Base-by-base conservation (phyloP, 2,329 filamentous ascomycete species). In the Apiospora saccharicola region DNA sequence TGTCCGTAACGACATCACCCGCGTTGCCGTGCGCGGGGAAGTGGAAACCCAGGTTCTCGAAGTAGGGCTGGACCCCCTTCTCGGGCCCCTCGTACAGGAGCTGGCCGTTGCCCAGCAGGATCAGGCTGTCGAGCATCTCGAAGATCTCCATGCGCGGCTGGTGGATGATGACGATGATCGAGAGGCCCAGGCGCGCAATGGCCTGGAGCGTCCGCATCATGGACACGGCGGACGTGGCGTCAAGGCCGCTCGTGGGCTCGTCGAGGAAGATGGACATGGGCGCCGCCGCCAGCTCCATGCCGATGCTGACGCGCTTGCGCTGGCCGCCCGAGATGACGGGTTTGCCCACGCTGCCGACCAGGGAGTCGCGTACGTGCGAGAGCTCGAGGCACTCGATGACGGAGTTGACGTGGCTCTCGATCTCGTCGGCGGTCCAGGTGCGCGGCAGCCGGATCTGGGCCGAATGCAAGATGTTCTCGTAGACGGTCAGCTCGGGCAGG, bases 391-490 rank as follows among this genome's bases (percentile, higher is more conserved):
- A 90, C 70, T 86, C 85, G 43, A 90, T 85, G n/a, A 90, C 82
- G 6, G 86, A 82, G 68, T 90, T 84, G n/a, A 90, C 88, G 73
- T 90, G 87, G 24, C 83, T 80, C 49, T 85, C 79, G 49, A 90
- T 86, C 3, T 88, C 86, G 16, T 74, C 75, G 49, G 86, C 83
- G 4, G 79, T 82, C 88, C 87, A 90, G 5, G 81, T 85, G 2
- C 84, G 80, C 0, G 89, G 88, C 19, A 91, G 80, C 22, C 87
- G 84, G 46, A 90, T 83, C 19, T 85, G 83, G 22, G 88, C 89
- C 0, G 88, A 90, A 74, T 91, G 88, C 5, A 90, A 80, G 57
- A 91, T 90, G 72, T 91, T 91, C 77, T 91, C 90, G 69, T 86
- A 85, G 6, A 91, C 89, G 0, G 89, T 91, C 67, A 91, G 79